Evolutionary conservation across 257 asterid species (phyloP).

Genomic region (Primulina eburnea): DNA sequence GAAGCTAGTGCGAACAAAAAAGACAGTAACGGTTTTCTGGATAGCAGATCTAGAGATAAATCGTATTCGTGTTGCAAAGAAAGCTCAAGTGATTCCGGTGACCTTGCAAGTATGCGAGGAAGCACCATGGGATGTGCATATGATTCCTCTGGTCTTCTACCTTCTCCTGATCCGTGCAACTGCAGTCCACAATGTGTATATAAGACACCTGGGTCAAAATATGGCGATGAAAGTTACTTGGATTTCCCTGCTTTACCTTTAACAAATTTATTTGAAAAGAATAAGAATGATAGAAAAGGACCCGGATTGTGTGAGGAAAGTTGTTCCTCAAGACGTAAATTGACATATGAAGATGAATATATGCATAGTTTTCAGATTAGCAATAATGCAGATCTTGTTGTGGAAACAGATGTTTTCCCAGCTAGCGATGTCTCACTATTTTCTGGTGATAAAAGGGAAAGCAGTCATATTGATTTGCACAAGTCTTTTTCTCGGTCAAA

Average conservation of each 20-base stretch:
- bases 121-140: slow-evolving; percentile 55
- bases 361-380: slow-evolving; percentile 87
- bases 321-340: slow-evolving; percentile 45
- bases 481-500: slow-evolving; percentile 45
- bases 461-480: slow-evolving; percentile 29
- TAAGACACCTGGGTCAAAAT: slow-evolving; percentile 45
- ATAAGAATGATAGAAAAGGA: slow-evolving; percentile 43
- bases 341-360: slow-evolving; percentile 60
- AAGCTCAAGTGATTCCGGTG: slow-evolving; percentile 65
- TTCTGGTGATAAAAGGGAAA: slow-evolving; percentile 49
- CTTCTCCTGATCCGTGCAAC: slow-evolving; percentile 50
- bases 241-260: slow-evolving; percentile 89
- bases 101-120: slow-evolving; percentile 60
- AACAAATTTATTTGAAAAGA: slow-evolving; percentile 68
- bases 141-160: slow-evolving; percentile 58
- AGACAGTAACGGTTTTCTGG: slow-evolving; percentile 38
- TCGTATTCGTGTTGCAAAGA: slow-evolving; percentile 38
- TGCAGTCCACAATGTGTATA: slow-evolving; percentile 42
- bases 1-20: slow-evolving; percentile 39
- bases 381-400: slow-evolving; percentile 81
- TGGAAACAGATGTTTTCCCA: slow-evolving; percentile 56
- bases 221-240: slow-evolving; percentile 49
- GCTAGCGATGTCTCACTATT: slow-evolving; percentile 37
- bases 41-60: slow-evolving; percentile 47
- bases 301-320: slow-evolving; percentile 49